Base-by-base conservation (phyloP, 345 rosid species). In the Kernera saxatilis region DNA sequence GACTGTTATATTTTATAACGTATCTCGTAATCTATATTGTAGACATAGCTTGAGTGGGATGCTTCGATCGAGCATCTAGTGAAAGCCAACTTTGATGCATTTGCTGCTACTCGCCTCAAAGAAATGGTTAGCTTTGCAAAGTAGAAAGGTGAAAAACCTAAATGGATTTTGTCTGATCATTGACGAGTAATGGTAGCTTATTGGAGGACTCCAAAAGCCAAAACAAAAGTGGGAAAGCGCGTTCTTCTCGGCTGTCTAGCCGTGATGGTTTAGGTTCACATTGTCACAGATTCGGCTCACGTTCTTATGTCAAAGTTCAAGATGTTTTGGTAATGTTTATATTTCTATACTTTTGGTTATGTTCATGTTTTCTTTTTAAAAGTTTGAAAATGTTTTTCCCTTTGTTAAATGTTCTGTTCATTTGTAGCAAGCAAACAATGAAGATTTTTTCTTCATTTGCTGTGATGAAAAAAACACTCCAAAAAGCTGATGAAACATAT, bases 1-100 rank as follows among this genome's bases (percentile, higher is more conserved):
- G 3, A 23, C 21, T 43, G 15, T 15, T n/a, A 7, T 4, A 2
- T 43, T 15, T 33, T 5, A 3, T 27, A 27, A 3, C 17, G n/a
- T n/a, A n/a, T n/a, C n/a, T n/a, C n/a, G n/a, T n/a, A n/a, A n/a
- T n/a, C n/a, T n/a, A 15, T 29, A 19, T 14, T 14, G 0, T 32
- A 69, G 44, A 69, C 44, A 19, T 30, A 1, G 29, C 55, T 43
- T 55, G 25, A 55, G 30, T 69, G 45, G 73, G 63, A 69, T 69
- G 45, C 33, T 9, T 17, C 63, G 10, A 44, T 43, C 1, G 52
- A 56, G 1, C 1, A 44, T 56, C 15, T 55, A 9, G 55, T 57
- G 3, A 44, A 45, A 69, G 1, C 52, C 4, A 43, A 69, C 36
- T 69, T 69, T 55, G 54, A 69, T 8, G 4, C 15, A 32, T 46